Base-by-base conservation (phyloP, 192 early-diverging fungal genomes). In the Helicostylum pulchrum region DNA sequence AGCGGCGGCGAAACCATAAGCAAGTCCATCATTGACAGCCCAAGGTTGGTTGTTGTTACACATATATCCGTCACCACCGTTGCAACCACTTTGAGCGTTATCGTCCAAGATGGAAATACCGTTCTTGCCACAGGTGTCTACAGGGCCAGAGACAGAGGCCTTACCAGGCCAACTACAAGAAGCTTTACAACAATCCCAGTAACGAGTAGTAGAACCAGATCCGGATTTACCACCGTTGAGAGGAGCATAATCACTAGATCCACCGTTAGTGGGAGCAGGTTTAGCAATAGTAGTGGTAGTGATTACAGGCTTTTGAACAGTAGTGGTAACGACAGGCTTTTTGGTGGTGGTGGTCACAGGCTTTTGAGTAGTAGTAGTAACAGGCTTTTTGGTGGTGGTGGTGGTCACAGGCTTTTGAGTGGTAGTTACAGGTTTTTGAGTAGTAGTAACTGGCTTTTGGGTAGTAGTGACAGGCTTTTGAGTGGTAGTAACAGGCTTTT, bases 1-100 rank as follows among this genome's bases (percentile, higher is more conserved):
- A 14, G 68, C 68, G 26, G 70, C 70, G 23, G 63, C 70, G 39
- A 71, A 71, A 61, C 63, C 70, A 34, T 71, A 71, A 19, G 67
- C 26, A 44, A 70, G 61, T 21, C 57, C 17, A 17, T 56, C 53
- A 42, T 64, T 70, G 31, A 62, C 36, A 19, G 46, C 53, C 67
- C 60, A 70, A 52, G 67, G 67, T 36, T 70, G 67, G n/a, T 70
- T 55, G 36, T 70, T 48, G 46, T 62, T 70, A 23, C 67, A 70
- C 67, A 64, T 70, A 11, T 64, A 70, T 39, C 60, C 61, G 12
- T 39, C 39, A 32, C 67, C 67, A 42, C 67, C 67, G 14, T 50
- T 50, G 19, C 67, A 70, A 7, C 53, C 67, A 50, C 67, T 70
- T 21, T 62, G 51, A 17, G 45, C 9, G 39, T 58, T 53, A 17